phyloP scores from a whole-genome alignment of 805 yeast species.

The Ogataea haglerorum region DNA sequence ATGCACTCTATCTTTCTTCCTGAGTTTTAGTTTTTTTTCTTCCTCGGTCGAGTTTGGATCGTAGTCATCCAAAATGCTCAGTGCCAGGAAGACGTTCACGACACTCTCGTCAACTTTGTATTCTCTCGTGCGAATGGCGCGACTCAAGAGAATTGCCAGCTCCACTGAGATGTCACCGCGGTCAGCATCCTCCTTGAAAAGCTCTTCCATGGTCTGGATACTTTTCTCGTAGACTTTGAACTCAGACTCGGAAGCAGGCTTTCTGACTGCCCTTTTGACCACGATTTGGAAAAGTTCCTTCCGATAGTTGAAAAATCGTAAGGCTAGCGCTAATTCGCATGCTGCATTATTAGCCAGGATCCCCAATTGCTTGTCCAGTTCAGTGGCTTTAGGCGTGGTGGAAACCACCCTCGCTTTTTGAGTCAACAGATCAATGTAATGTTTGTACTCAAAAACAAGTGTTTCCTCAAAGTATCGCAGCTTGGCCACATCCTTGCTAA shows the following conservation, averaged over 20 bases:
- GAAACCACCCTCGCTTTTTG: conserved; percentile 34
- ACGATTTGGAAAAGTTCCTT: conserved; percentile 68
- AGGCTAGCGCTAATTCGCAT: conserved; percentile 66
- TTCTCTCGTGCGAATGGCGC: conserved; percentile 67
- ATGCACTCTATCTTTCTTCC: conserved; percentile 87
- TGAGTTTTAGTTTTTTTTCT: conserved; percentile 48
- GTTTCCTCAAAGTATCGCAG: conserved; percentile 79
- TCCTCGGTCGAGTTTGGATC: conserved; percentile 60
- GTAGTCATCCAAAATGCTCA: conserved; percentile 64
- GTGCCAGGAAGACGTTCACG: conserved; percentile 64
- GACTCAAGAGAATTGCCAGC: conserved; percentile 60
- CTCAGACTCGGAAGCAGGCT: conserved; percentile 48
- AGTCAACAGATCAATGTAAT: conserved; percentile 57
- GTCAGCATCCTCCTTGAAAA: conserved; percentile 72
- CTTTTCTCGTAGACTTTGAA: conserved; percentile 53
- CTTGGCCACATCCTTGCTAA: conserved; percentile 75
- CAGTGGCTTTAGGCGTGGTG: conserved; percentile 26
- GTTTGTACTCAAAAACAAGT: conserved; percentile 64
- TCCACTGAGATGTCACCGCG: conserved; percentile 81
- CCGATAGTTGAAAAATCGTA: conserved; percentile 78
- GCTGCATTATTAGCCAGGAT: conserved; percentile 69
- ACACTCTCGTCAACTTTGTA: conserved; percentile 84
- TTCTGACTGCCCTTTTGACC: conserved; percentile 62
- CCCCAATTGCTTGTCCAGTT: conserved; percentile 44
- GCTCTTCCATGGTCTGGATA: conserved; percentile 60